Evolutionary conservation across 768 basidiomycete species (phyloP), one percentile per base, ranked within the genome.

Genomic region (Leccinum aurantiacum): DNA sequence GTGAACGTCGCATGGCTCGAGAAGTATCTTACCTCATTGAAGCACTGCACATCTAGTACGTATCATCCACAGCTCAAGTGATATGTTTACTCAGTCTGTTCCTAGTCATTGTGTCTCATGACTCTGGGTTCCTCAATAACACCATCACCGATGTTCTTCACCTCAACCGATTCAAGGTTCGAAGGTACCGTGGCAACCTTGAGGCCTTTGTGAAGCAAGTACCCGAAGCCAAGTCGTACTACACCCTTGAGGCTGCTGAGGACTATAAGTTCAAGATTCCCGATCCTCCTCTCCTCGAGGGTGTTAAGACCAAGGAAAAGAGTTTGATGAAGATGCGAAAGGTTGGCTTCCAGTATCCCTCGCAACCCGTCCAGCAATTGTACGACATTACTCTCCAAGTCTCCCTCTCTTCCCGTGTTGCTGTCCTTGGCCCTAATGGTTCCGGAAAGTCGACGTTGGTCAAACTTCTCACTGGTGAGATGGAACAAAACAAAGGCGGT

Each of bases 251-350:
- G 79, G 93, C 95, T 60, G 85, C 86, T 56, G 95, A 96, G 80
- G 93, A 96, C 83, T 98, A 98, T 88, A 90, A 86, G 80, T 98
- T 97, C 88, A 95, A 94, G 86, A 88, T 98, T 68, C 95, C 95
- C 59, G 89, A 93, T 72, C 95, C 95, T 56, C 95, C 95, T 72
- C 87, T 98, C 65, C 90, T 98, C 63, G 95, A 98, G 66, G 95
- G 95, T 90, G 95, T 98, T 81, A 98, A 98, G 90, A 98, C 95
- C 72, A 98, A 98, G 85, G 95, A 98, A 81, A 98, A 96, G 87
- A 87, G 86, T 62, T 80, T 98, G 68, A 78, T 97, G 65, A 98
- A 98, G 85, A 96, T 98, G 94, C 91, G 95, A 76, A 90, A 91
- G 75, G 95, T 96, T 70, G 91, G 90, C 69, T 98, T 93, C 91